Evolutionary conservation across 805 yeast species (phyloP).

Genomic region (Kuraishia hungarica): DNA sequence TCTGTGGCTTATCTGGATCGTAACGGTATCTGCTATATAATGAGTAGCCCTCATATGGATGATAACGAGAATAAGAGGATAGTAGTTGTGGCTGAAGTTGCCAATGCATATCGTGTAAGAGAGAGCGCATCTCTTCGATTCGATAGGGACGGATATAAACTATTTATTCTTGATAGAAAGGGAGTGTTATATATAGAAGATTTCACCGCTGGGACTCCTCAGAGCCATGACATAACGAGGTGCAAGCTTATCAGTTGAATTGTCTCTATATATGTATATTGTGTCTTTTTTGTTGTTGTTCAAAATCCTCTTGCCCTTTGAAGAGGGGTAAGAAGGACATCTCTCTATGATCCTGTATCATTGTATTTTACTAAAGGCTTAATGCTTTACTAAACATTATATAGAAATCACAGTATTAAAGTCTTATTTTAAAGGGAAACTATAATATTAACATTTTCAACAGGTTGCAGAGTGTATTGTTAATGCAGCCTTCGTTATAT

Average conservation of each 20-base stretch:
- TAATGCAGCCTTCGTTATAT: too few relatives aligned
- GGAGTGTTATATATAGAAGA: constrained; percentile 76
- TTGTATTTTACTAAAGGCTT: too few relatives aligned
- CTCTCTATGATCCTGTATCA: too few relatives aligned
- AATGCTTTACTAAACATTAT: too few relatives aligned
- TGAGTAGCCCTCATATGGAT: constrained; percentile 51
- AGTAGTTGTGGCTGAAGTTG: constrained; percentile 67
- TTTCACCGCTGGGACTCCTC: constrained; percentile 80
- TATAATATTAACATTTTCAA: too few relatives aligned
- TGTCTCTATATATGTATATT: not conserved
- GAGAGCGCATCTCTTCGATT: constrained; percentile 78
- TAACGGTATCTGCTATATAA: constrained; percentile 65
- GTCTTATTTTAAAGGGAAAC: too few relatives aligned
- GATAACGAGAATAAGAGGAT: constrained; percentile 49
- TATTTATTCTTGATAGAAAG: constrained; percentile 71
- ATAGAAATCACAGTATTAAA: too few relatives aligned
- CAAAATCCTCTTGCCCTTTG: too few relatives aligned
- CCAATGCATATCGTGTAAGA: constrained; percentile 60
- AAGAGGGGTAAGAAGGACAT: too few relatives aligned
- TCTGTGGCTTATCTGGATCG: constrained; percentile 75
- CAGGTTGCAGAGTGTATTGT: too few relatives aligned
- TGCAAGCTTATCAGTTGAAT: constrained; percentile 44
- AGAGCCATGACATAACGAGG: constrained; percentile 55
- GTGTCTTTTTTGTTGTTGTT: too few relatives aligned
- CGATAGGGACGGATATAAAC: constrained; percentile 73